Evolutionary conservation across 2,329 filamentous ascomycete genomes (phyloP).

Genomic region (Byssoonygena ceratinophila): DNA sequence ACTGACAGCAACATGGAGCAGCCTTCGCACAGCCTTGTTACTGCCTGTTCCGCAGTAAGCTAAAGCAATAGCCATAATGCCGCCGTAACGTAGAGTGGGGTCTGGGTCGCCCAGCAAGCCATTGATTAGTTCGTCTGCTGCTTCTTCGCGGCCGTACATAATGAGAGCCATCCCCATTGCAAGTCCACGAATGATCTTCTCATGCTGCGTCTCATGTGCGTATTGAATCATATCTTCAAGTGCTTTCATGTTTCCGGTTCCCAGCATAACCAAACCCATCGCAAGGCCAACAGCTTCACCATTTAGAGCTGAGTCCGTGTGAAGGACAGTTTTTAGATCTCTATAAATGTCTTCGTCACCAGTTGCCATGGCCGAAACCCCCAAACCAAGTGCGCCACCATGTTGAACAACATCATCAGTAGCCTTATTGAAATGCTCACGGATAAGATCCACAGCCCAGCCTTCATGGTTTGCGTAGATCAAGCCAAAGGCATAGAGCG

Average conservation of each 20-base stretch:
- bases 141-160: conserved; percentile 94
- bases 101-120: conserved; percentile 88
- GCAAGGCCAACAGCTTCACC: conserved; percentile 90
- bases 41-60: conserved; percentile 95
- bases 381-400: conserved; percentile 85
- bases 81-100: conserved; percentile 85
- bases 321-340: conserved; percentile 77
- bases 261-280: conserved; percentile 97
- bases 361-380: conserved; percentile 95
- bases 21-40: conserved; percentile 95
- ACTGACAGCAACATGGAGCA: conserved; percentile 91
- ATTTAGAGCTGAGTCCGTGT: conserved; percentile 88
- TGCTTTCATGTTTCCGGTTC: conserved; percentile 88
- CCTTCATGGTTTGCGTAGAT: conserved; percentile 97
- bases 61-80: conserved; percentile 96
- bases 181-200: conserved; percentile 94
- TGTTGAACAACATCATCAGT: conserved; percentile 80
- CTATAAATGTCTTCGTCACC: conserved; percentile 85
- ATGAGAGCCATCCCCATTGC: conserved; percentile 95
- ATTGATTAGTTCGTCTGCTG: conserved; percentile 87
- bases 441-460: conserved; percentile 52
- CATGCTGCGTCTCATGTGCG: conserved; percentile 93
- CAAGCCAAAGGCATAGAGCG: conserved; percentile 85
- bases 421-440: conserved; percentile 41
- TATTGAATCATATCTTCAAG: conserved; percentile 97